These are phyloP conservation scores for Chenopodium quinoa DNA, from an alignment of 148 eudicot genomes.

Conservation along the genomic window DNA sequence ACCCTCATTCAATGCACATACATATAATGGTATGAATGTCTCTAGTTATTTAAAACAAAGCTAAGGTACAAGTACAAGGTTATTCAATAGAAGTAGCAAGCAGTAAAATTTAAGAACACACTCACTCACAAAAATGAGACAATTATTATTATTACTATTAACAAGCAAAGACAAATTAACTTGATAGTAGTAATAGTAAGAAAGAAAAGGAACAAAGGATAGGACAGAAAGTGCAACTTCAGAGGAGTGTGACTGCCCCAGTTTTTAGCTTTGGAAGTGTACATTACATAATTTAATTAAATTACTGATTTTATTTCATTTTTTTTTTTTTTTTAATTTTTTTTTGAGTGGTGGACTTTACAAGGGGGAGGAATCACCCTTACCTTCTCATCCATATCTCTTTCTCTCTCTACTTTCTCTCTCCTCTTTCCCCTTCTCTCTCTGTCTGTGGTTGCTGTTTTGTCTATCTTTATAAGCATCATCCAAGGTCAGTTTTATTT, in stretches of 20 bases:
- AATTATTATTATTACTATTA: background rate
- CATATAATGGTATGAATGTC: too few species aligned
- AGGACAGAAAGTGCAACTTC: slow-evolving; percentile 33
- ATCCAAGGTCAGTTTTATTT: slow-evolving; percentile 30
- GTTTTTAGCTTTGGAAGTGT: slow-evolving; percentile 7
- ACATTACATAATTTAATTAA: too few species aligned
- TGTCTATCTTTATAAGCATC: slow-evolving; percentile 35
- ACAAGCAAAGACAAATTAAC: background rate
- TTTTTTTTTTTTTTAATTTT: background rate
- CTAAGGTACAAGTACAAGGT: background rate
- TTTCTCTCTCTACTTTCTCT: slow-evolving; percentile 24
- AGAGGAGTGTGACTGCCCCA: slow-evolving; percentile 12
- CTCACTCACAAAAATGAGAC: slow-evolving; percentile 7
- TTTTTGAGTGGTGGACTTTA: slow-evolving; percentile 30
- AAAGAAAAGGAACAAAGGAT: slow-evolving; percentile 11
- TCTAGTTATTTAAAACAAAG: background rate
- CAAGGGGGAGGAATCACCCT: slow-evolving; percentile 21
- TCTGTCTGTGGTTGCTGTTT: slow-evolving; percentile 35
- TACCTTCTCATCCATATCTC: slow-evolving; percentile 23
- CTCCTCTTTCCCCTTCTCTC: slow-evolving; percentile 16
- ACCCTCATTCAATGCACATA: too few species aligned
- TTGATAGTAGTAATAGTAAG: background rate
- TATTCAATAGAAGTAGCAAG: background rate
- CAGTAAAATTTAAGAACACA: slow-evolving; percentile 1
- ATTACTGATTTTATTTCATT: background rate